Base-by-base conservation (phyloP, 2,329 filamentous ascomycete species). In the Sporothrix pseudoabietina region DNA sequence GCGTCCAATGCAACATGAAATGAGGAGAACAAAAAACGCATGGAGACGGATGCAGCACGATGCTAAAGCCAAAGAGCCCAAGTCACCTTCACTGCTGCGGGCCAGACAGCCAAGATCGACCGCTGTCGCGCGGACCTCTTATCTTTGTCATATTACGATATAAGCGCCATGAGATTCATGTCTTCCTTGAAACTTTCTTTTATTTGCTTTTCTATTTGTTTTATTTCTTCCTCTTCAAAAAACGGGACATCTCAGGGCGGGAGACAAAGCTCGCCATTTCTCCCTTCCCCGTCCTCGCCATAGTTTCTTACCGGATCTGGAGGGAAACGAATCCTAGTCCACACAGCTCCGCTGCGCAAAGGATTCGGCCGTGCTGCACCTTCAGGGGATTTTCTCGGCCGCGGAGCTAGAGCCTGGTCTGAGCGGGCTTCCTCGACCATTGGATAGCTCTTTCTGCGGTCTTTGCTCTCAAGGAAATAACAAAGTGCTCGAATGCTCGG, bases 301-400 rank as follows among this genome's bases (percentile, higher is more conserved):
- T 44, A 68, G 41, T 14, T 26, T 35, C 44, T 68, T 32, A 32
- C 39, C 4, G 26, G 44, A 52, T 35, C 47, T 52, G 65, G 16
- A 32, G 26, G 14, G 26, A 32, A 16, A 49, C 65, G 65, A 44
- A 26, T 41, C 49, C 30, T 39, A 16, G 30, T 55, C 49, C 32
- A 26, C 30, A 69, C 66, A 55, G 66, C 66, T 54, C 66, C 66
- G 52, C 47, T 19, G 4, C 32, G 35, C 32, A 52, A 70, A 41
- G 35, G 35, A 70, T 59, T 57, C 68, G 32, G 68, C 52, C 39
- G 35, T 70, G 52, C 19, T 52, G 52, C 44, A 61, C 52, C 12
- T 22, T 19, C 16, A 35, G 44, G 12, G 44, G 3, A 52, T 52
- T 19, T 68, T 1, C 52, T 30, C 22, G 9, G 9, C 52, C 65